Evolutionary conservation across 192 early-diverging fungal species (phyloP).

Genomic region (Diversispora epigaea): DNA sequence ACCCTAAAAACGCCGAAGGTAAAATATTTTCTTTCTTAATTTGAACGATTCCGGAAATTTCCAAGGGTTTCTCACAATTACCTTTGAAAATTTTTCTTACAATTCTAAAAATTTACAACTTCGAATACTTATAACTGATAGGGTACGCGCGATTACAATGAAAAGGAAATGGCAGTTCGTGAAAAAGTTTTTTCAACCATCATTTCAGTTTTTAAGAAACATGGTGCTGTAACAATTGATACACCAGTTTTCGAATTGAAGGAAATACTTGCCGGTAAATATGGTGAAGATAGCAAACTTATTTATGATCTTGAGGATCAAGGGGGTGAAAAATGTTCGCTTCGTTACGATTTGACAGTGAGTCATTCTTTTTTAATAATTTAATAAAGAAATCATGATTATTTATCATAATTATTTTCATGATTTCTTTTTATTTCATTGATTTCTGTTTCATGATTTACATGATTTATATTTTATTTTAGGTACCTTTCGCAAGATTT

Average conservation of each 20-base stretch:
- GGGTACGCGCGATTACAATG: constrained; percentile 94
- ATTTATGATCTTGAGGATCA: constrained; percentile 98
- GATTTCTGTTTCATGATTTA: neutral
- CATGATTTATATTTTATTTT: constrained; percentile 1
- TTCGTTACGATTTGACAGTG: constrained; percentile 95
- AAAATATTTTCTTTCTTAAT: constrained; percentile 26
- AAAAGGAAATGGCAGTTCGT: constrained; percentile 97
- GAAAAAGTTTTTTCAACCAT: constrained; percentile 90
- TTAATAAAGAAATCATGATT: neutral
- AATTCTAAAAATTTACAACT: neutral
- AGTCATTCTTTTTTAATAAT: constrained; percentile 7
- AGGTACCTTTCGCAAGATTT: constrained; percentile 93
- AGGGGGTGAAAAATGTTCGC: constrained; percentile 92
- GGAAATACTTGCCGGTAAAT: constrained; percentile 95
- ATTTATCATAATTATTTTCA: neutral
- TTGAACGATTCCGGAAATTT: neutral
- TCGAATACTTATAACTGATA: constrained; percentile 28
- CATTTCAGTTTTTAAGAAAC: constrained; percentile 84
- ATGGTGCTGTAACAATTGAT: constrained; percentile 97
- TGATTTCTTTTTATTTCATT: too few species aligned
- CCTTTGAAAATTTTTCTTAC: neutral
- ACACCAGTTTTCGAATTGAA: constrained; percentile 98
- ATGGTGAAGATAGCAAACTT: constrained; percentile 98
- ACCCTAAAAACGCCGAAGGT: constrained; percentile 81
- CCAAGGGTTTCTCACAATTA: neutral